Evolutionary conservation across 345 rosid genomes (phyloP), one percentile per base, ranked within the genome.

Genomic region (Streptanthus diversifolius): DNA sequence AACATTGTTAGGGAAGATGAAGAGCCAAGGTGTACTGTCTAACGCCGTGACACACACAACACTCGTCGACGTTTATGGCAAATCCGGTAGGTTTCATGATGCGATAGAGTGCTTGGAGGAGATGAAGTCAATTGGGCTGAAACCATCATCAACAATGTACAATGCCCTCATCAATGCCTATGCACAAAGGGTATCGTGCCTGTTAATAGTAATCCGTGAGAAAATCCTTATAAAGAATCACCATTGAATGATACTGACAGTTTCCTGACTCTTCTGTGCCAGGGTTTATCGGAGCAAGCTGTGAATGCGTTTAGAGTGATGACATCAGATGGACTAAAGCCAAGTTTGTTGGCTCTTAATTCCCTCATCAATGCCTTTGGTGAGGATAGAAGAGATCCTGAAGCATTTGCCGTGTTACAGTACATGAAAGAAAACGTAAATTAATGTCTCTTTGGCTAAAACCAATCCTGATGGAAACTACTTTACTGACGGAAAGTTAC

Each of bases 211-310:
- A 32, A 25, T 52, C 14, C 17, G 0, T n/a, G 8, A 57, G n/a
- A 66, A 66, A 5, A 40, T 39, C 24, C 1, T 9, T 65, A 7
- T 21, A 13, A n/a, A 56, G 18, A 45, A 55, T 29, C 36, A 58
- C 37, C 29, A 4, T 49, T 51, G 12, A 45, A 45, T 48, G 18
- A 40, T 19, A 15, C 70, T 69, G 54, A 67, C 45, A 25, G 4
- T 55, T 70, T 10, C 11, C 5, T 64, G 7, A 54, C 39, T 7
- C 3, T 62, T 52, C 11, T 1, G 55, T 45, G 48, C n/a, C 85
- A 95, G 99, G 99, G 99, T 78, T 81, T 95, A 75, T 90, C 99
- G 22, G 99, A 91, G 74, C 80, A 85, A 66, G 99, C 99, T 44
- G 77, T 91, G 63, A 88, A 90, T 82, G 93, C 96, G 65, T 91